These are phyloP conservation scores for Hypericum androsaemum DNA, from an alignment of 345 rosid genomes.

Conservation along the genomic window DNA sequence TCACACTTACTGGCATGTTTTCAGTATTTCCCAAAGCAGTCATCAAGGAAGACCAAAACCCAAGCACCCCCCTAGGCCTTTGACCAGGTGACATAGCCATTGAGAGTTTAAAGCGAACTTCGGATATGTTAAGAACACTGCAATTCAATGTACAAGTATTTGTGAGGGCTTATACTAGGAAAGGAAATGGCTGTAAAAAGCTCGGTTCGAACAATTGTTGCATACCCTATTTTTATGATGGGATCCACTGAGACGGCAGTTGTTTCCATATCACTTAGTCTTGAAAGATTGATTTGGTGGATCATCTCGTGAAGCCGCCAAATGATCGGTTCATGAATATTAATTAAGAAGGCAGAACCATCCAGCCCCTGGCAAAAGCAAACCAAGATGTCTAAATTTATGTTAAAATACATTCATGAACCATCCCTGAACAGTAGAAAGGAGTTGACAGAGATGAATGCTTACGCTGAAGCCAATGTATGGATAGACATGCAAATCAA, in stretches of 20 bases:
- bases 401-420: background rate
- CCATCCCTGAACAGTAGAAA: too few relatives aligned
- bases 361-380: slow-evolving; percentile 61
- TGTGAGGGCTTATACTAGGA: slow-evolving; percentile 5
- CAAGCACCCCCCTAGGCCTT: slow-evolving; percentile 92
- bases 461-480: slow-evolving; percentile 75
- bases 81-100: slow-evolving; percentile 98
- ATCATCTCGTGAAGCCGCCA: slow-evolving; percentile 99
- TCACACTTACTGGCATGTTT: slow-evolving; percentile 80
- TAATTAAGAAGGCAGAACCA: slow-evolving; percentile 69
- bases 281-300: slow-evolving; percentile 66
- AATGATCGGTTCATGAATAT: slow-evolving; percentile 91
- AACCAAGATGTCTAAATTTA: slow-evolving; percentile 12
- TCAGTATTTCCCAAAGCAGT: slow-evolving; percentile 97
- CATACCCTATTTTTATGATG: slow-evolving; percentile 85
- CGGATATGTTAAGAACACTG: slow-evolving; percentile 83
- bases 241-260: slow-evolving; percentile 97
- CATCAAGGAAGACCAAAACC: slow-evolving; percentile 97
- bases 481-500: slow-evolving; percentile 76
- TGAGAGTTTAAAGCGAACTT: slow-evolving; percentile 83
- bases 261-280: slow-evolving; percentile 49
- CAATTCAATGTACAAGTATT: slow-evolving; percentile 18
- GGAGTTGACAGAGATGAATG: background rate
- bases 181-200: background rate
- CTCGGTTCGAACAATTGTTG: background rate